Percentiles rank a stretch among this genome's conserved stretches.
Evolutionary conservation across 257 asterid species (phyloP).

Genomic region (Ilex aquifolium): DNA sequence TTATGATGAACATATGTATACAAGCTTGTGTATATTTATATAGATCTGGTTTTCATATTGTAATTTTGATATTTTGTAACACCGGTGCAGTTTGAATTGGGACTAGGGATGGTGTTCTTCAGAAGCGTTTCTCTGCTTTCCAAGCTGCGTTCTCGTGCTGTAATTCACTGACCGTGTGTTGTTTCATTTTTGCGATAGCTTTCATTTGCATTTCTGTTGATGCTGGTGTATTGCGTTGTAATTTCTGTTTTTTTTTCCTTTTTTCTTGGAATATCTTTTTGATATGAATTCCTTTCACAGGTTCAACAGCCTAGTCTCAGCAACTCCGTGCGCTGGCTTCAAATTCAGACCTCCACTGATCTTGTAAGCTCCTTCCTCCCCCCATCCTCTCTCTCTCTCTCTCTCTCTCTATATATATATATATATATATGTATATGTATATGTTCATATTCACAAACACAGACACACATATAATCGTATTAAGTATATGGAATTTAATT

Average conservation of each 20-base stretch:
- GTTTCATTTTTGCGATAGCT: no score
- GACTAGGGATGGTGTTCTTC: constrained; percentile 23
- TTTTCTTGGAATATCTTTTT: background rate
- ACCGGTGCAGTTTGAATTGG: no score
- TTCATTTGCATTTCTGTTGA: no score
- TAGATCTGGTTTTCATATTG: background rate
- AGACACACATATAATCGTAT: background rate
- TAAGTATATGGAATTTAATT: background rate
- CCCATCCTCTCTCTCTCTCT: background rate
- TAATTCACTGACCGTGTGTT: constrained; percentile 10
- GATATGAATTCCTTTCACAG: constrained; percentile 19
- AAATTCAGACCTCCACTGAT: constrained; percentile 76
- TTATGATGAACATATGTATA: no score
- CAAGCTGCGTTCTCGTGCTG: constrained; percentile 31
- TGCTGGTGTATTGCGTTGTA: background rate
- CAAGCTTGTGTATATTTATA: background rate
- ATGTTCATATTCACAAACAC: no score
- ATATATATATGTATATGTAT: background rate
- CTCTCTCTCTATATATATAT: background rate
- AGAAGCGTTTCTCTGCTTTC: constrained; percentile 24
- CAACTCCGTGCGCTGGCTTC: constrained; percentile 83
- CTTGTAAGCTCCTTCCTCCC: constrained; percentile 31
- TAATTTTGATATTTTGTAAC: background rate
- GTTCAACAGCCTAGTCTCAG: constrained; percentile 51
- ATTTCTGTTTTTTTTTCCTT: background rate